phyloP scores from a whole-genome alignment of 768 basidiomycete genomes.

The Tulasnella sp. region DNA sequence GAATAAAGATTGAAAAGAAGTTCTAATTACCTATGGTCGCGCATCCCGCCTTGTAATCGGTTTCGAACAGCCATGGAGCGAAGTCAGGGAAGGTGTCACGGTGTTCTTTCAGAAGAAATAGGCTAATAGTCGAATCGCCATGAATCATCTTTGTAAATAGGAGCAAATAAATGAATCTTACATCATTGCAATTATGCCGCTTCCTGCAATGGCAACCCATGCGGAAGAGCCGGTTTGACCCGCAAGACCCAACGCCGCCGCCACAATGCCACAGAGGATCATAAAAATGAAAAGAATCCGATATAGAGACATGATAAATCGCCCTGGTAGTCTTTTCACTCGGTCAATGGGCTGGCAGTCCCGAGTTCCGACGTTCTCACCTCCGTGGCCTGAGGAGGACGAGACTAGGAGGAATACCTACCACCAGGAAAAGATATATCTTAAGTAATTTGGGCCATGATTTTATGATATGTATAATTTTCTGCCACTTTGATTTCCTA shows the following conservation, averaged over 20 bases:
- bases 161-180: neutral
- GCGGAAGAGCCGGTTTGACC: neutral
- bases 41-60: neutral
- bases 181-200: neutral
- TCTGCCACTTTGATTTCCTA: no score
- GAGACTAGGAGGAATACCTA: no score
- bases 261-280: neutral
- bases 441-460: no score
- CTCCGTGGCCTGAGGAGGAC: no score
- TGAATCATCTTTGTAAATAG: no score
- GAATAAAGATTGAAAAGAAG: no score
- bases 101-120: neutral
- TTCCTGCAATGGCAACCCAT: neutral
- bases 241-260: neutral
- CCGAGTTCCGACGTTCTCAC: neutral
- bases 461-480: no score
- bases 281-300: neutral
- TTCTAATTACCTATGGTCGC: neutral
- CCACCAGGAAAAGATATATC: no score
- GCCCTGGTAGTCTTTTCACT: neutral
- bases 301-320: neutral
- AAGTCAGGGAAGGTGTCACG: neutral
- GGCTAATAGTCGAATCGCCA: neutral
- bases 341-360: neutral
- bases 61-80: neutral